Evolutionary conservation across 768 basidiomycete genomes (phyloP).

Genomic region (Crucibulum laeve): DNA sequence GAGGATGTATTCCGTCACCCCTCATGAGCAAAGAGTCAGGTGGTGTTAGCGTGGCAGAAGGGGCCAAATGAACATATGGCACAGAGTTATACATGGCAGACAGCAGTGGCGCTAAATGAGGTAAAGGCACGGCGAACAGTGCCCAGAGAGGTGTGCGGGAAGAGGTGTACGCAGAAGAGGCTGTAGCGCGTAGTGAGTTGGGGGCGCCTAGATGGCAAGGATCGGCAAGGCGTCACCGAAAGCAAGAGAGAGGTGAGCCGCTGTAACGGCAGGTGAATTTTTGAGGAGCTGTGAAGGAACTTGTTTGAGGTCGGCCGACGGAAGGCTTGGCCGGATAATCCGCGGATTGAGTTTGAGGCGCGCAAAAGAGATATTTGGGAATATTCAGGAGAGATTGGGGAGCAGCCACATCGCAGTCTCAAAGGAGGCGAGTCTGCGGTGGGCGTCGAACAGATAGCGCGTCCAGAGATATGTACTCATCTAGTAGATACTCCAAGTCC

Average conservation of each 20-base stretch:
- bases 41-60: too few species aligned
- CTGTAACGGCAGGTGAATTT: neutral
- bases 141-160: neutral
- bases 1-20: too few species aligned
- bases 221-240: too few species aligned
- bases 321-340: neutral
- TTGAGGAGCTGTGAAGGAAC: neutral
- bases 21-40: too few species aligned
- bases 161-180: neutral
- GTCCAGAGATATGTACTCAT: too few species aligned
- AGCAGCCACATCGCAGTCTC: neutral
- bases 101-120: too few species aligned
- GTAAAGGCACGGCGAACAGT: neutral
- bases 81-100: too few species aligned
- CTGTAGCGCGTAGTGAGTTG: too few species aligned
- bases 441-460: neutral
- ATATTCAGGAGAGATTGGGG: neutral
- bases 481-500: too few species aligned
- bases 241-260: neutral
- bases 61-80: too few species aligned
- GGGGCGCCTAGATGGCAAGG: too few species aligned
- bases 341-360: neutral
- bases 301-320: constrained; percentile 7
- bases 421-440: neutral
- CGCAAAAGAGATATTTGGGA: neutral